Percentiles rank a stretch among this genome's conserved stretches.
Evolutionary conservation across 345 rosid species (phyloP).

Genomic region (Reutealis trisperma): DNA sequence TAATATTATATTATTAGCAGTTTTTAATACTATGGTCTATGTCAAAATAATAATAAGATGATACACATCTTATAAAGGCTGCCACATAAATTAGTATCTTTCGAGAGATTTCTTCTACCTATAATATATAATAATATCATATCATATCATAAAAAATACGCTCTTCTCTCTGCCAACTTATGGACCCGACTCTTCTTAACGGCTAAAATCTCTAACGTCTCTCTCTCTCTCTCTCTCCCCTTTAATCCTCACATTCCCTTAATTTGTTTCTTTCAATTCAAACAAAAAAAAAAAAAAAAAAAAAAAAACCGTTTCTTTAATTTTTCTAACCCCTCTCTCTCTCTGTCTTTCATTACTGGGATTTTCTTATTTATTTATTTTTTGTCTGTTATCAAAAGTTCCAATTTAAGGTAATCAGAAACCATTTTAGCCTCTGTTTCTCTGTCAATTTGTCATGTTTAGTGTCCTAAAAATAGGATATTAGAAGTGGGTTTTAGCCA

Average conservation of each 20-base stretch:
- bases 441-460: not conserved
- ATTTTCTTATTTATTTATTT: not conserved
- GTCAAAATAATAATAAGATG: not conserved
- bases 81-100: not conserved
- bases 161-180: not conserved
- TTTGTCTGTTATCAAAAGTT: not conserved
- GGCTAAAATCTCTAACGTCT: not conserved
- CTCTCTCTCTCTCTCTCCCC: not conserved
- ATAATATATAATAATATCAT: too few species aligned
- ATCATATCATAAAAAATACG: not conserved
- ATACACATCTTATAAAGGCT: not conserved
- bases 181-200: not conserved
- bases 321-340: not conserved
- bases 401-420: not conserved
- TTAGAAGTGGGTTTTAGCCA: not conserved
- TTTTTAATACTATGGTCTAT: not conserved
- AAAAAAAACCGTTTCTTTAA: not conserved
- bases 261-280: not conserved
- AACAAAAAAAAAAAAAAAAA: too few species aligned
- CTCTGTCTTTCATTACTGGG: not conserved
- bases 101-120: not conserved
- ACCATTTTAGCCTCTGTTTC: not conserved
- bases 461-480: slow-evolving; percentile 14
- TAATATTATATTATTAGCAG: too few species aligned
- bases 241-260: not conserved